Evolutionary conservation across 2,329 filamentous ascomycete species (phyloP).

Genomic region (Sclerotinia subarctica): DNA sequence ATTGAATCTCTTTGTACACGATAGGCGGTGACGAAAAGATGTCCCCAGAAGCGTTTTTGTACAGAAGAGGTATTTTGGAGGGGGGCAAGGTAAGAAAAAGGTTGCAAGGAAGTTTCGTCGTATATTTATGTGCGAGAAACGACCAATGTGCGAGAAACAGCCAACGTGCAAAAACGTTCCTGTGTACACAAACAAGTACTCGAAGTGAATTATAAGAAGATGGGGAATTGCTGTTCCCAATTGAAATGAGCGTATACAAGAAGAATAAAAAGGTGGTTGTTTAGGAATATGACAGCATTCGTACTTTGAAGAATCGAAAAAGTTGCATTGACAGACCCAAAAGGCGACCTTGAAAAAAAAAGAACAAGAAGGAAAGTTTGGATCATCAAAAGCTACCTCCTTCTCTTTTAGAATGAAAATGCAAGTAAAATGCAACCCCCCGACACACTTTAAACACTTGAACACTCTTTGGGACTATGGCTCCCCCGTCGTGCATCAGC

Average conservation of each 20-base stretch:
- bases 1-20: slow-evolving; percentile 25
- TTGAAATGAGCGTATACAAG: slow-evolving; percentile 19
- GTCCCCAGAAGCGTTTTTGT: slow-evolving; percentile 5
- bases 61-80: background rate
- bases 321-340: slow-evolving; percentile 2
- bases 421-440: slow-evolving; percentile 21
- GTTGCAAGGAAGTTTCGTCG: slow-evolving; percentile 17
- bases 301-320: background rate
- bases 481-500: slow-evolving; percentile 28
- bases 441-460: slow-evolving; percentile 25
- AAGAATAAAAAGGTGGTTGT: slow-evolving; percentile 8
- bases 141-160: slow-evolving; percentile 10
- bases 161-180: background rate
- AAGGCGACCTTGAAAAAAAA: background rate
- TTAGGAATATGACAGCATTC: slow-evolving; percentile 7
- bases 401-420: slow-evolving; percentile 14
- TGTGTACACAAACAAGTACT: background rate
- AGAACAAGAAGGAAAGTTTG: background rate
- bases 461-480: slow-evolving; percentile 20
- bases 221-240: slow-evolving; percentile 16
- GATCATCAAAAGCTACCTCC: background rate
- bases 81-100: slow-evolving; percentile 15
- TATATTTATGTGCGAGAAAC: slow-evolving; percentile 14
- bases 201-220: background rate
- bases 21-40: slow-evolving; percentile 28